Evolutionary conservation across 306 rosid species (phyloP).

Genomic region (Castanospermum australe): DNA sequence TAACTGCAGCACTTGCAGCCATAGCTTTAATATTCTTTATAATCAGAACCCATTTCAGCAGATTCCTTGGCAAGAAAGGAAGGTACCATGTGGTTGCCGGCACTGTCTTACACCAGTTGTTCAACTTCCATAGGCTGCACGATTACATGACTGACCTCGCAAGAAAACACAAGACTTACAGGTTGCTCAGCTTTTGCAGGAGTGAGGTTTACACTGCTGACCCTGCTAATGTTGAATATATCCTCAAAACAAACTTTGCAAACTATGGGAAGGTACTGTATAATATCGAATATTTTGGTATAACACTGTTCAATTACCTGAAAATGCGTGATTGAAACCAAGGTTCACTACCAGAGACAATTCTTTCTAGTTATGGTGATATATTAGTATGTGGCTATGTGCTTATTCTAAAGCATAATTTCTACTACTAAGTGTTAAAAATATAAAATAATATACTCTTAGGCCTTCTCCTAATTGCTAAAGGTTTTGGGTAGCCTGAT

Average conservation of each 20-base stretch:
- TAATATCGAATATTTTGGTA: too few relatives aligned
- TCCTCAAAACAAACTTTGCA: slow-evolving; percentile 55
- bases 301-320: background rate
- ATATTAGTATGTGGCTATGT: too few relatives aligned
- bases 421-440: too few relatives aligned
- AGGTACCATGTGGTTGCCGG: slow-evolving; percentile 35
- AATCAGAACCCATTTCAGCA: background rate
- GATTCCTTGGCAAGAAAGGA: background rate
- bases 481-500: too few relatives aligned
- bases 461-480: too few relatives aligned
- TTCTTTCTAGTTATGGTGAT: too few relatives aligned
- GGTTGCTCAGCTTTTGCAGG: slow-evolving; percentile 41
- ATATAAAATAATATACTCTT: too few relatives aligned
- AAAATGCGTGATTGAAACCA: background rate
- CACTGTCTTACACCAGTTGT: slow-evolving; percentile 48
- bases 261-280: slow-evolving; percentile 63
- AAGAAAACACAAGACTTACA: slow-evolving; percentile 48
- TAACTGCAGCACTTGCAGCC: slow-evolving; percentile 22
- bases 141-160: slow-evolving; percentile 59
- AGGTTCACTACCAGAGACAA: background rate
- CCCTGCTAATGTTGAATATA: slow-evolving; percentile 54
- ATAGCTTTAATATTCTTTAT: slow-evolving; percentile 17
- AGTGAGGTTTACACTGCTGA: slow-evolving; percentile 59
- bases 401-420: too few relatives aligned
- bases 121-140: slow-evolving; percentile 45